phyloP scores from a whole-genome alignment of 2,329 filamentous ascomycete species.

The Sporothrix brunneoviolacea region DNA sequence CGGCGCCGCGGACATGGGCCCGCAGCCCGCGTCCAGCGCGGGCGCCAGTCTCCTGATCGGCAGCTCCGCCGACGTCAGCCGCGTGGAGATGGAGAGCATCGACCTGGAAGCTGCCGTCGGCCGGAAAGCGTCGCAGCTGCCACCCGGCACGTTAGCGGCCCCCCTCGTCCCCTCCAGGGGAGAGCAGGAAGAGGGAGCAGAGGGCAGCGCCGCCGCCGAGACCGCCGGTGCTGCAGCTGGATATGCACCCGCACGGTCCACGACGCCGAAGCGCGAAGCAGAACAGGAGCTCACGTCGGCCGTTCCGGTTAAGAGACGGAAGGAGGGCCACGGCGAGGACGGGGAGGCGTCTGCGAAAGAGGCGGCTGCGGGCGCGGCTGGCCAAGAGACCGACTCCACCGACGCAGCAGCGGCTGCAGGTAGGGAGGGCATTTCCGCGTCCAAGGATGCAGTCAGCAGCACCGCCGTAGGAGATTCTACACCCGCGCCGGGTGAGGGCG shows the following conservation, averaged over 20 bases:
- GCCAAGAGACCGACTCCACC: neutral
- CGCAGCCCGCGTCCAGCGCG: slow-evolving; percentile 46
- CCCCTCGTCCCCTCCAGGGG: slow-evolving; percentile 17
- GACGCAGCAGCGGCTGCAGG: no score
- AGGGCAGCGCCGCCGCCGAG: neutral
- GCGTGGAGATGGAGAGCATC: slow-evolving; percentile 46
- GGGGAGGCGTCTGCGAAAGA: neutral
- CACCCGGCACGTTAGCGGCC: slow-evolving; percentile 16
- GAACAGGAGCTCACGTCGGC: slow-evolving; percentile 36
- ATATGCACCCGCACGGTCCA: neutral
- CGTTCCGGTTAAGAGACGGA: slow-evolving; percentile 41
- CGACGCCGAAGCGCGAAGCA: slow-evolving; percentile 48
- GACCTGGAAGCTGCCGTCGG: slow-evolving; percentile 57
- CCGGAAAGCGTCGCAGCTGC: slow-evolving; percentile 33
- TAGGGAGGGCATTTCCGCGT: no score
- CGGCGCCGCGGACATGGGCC: slow-evolving; percentile 79
- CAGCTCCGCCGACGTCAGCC: slow-evolving; percentile 26
- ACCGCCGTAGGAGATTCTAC: no score
- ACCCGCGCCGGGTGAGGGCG: no score
- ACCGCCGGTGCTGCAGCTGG: no score
- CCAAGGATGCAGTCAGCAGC: no score
- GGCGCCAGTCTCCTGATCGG: slow-evolving; percentile 18
- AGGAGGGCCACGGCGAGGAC: slow-evolving; percentile 30
- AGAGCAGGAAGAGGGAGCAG: slow-evolving; percentile 24
- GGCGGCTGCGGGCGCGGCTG: neutral